Percentiles rank a stretch among this genome's conserved stretches.
Evolutionary conservation across 768 basidiomycete genomes (phyloP).

Genomic region (Lactarius sp.): DNA sequence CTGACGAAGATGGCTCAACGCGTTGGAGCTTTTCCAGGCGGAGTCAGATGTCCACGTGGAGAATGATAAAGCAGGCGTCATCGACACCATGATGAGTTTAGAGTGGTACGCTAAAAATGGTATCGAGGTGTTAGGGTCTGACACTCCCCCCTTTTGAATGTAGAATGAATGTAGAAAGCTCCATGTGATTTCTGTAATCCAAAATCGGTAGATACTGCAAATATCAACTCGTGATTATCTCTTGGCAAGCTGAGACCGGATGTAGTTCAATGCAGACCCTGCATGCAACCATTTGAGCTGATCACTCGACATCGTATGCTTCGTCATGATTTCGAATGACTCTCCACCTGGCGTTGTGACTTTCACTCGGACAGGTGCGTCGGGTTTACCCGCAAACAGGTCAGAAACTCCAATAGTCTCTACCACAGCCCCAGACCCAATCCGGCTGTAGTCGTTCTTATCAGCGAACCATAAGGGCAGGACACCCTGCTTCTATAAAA

Average conservation of each 20-base stretch:
- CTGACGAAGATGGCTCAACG: no score
- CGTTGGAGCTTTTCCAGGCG: no score
- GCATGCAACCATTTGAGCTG: conserved; percentile 87
- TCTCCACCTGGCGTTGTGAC: conserved; percentile 66
- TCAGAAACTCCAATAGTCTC: conserved; percentile 80
- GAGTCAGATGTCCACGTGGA: not conserved
- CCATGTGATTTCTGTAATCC: no score
- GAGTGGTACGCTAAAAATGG: not conserved
- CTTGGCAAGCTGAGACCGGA: conserved; percentile 39
- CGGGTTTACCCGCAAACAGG: conserved; percentile 45
- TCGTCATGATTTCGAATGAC: conserved; percentile 61
- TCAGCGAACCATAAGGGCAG: conserved; percentile 92
- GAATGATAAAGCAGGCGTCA: not conserved
- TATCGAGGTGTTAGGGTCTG: not conserved
- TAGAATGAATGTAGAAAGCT: no score
- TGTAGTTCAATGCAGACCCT: conserved; percentile 88
- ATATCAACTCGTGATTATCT: not conserved
- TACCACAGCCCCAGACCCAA: conserved; percentile 76
- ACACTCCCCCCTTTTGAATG: not conserved
- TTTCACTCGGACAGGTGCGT: conserved; percentile 44
- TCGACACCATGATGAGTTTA: no score
- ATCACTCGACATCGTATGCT: conserved; percentile 87
- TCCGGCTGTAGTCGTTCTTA: conserved; percentile 78
- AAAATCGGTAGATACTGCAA: no score
- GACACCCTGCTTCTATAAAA: conserved; percentile 87